phyloP scores from a whole-genome alignment of 176 grass and related monocot genomes.

The Avena insularis region DNA sequence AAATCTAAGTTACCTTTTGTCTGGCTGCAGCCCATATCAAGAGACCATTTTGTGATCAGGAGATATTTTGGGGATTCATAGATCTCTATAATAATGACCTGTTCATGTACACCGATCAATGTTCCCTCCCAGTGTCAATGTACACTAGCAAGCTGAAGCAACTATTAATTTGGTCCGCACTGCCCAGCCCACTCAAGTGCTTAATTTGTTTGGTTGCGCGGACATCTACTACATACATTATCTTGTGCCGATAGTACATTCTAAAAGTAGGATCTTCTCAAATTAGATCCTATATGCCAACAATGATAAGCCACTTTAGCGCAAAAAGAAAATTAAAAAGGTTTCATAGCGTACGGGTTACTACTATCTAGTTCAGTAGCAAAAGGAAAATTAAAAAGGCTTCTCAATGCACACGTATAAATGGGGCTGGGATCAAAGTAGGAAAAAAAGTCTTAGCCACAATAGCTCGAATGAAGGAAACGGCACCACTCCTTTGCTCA shows the following conservation, averaged over 20 bases:
- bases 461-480: slow-evolving; percentile 39
- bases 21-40: slow-evolving; percentile 27
- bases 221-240: slow-evolving; percentile 24
- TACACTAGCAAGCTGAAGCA: slow-evolving; percentile 9
- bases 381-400: background rate
- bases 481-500: background rate
- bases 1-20: no score
- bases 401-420: background rate
- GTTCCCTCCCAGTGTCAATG: background rate
- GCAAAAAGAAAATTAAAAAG: background rate
- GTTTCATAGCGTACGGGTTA: background rate
- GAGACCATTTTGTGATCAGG: slow-evolving; percentile 9
- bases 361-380: no score
- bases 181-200: slow-evolving; percentile 25
- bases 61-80: slow-evolving; percentile 9
- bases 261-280: background rate
- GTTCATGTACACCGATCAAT: background rate
- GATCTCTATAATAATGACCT: background rate
- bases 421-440: slow-evolving; percentile 24
- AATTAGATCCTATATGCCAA: slow-evolving; percentile 30
- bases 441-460: background rate
- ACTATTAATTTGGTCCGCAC: background rate
- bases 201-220: background rate
- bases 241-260: background rate
- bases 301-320: slow-evolving; percentile 13